A percentile compares a stretch with the other conserved stretches of the same genome.
phyloP scores from a whole-genome alignment of 225 moss, liverwort and hornwort species.

The Pleurozium schreberi region DNA sequence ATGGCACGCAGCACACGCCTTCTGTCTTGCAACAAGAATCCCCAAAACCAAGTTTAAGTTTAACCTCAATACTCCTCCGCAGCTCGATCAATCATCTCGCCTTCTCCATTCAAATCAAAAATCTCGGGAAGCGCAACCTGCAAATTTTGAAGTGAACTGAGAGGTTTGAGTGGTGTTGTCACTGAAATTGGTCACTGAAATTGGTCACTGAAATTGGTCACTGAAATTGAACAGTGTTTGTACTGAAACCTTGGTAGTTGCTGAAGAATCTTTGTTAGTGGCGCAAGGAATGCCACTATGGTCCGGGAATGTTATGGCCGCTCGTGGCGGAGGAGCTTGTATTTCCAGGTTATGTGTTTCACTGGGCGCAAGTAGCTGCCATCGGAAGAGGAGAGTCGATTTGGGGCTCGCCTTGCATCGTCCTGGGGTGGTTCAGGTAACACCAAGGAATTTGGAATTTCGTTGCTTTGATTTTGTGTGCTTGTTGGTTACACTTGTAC shows the following conservation, averaged over 20 bases:
- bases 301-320: conserved; percentile 2
- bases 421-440: background rate
- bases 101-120: background rate
- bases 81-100: background rate
- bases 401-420: background rate
- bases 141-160: background rate
- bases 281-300: conserved; percentile 36
- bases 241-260: background rate
- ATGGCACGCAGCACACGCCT: background rate
- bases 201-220: background rate
- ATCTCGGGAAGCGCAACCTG: background rate
- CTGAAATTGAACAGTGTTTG: background rate
- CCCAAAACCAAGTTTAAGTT: background rate
- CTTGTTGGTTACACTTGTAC: background rate
- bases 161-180: background rate
- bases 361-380: background rate
- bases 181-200: background rate
- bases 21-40: background rate
- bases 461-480: background rate
- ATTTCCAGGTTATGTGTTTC: background rate
- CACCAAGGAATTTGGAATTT: background rate
- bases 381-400: background rate
- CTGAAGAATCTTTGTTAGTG: background rate
- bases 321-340: background rate
- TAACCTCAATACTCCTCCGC: background rate